Evolutionary conservation across 257 asterid species (phyloP).

Genomic region (Ballota nigra): DNA sequence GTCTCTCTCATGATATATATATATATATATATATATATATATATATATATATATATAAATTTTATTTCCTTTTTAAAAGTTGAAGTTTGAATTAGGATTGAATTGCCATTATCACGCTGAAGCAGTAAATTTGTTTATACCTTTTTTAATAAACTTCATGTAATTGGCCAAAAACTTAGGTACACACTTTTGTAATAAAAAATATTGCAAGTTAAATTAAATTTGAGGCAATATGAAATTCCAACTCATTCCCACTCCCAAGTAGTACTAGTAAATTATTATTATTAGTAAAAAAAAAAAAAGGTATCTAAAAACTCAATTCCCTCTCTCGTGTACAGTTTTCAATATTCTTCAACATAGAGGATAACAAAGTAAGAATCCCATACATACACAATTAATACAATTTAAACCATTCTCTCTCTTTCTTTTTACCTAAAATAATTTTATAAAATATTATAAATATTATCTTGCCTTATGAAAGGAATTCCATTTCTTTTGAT

Average conservation of each 20-base stretch:
- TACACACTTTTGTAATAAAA: too few relatives aligned
- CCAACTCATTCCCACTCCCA: too few relatives aligned
- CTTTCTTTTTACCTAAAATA: conserved; percentile 8
- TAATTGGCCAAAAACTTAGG: too few relatives aligned
- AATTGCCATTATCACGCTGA: background rate
- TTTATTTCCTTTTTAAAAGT: background rate
- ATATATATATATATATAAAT: too few relatives aligned
- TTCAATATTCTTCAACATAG: too few relatives aligned
- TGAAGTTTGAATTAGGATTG: background rate
- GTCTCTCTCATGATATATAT: background rate
- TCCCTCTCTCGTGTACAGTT: too few relatives aligned
- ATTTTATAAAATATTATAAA: conserved; percentile 11
- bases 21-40: too few relatives aligned
- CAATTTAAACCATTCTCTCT: conserved; percentile 1
- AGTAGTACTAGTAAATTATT: too few relatives aligned
- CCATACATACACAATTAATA: background rate
- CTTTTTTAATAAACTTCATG: background rate
- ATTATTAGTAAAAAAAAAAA: too few relatives aligned
- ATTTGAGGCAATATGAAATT: too few relatives aligned
- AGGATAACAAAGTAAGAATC: background rate
- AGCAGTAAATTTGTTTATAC: background rate
- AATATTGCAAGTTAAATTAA: too few relatives aligned
- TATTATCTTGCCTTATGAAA: conserved; percentile 29
- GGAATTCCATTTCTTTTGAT: conserved; percentile 41
- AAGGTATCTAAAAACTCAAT: too few relatives aligned